Base-by-base conservation (phyloP, 345 rosid genomes). In the Orychophragmus violaceus region DNA sequence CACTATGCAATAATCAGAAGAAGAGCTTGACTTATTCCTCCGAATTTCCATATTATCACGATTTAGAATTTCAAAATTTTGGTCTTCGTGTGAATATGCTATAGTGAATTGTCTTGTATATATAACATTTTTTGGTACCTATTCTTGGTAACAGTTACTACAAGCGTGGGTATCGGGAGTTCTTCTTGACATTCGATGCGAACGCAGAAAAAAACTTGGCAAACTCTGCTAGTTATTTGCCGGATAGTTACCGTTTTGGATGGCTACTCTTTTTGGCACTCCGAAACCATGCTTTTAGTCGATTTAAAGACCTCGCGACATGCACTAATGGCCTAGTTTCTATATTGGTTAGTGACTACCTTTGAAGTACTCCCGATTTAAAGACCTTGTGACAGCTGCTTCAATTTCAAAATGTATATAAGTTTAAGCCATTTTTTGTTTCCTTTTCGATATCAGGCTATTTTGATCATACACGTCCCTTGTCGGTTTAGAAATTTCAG, bases 241-340 rank as follows among this genome's bases (percentile, higher is more conserved):
- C 80, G 4, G 81, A 86, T 56, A 86, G 82, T 65, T 81, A 85
- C 71, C 95, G 84, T n/a, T 90, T 94, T 57, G 99, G 97, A 63
- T 94, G 99, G 99, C 49, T 90, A 71, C 81, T 90, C 71, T 88
- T 94, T 83, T 75, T 90, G 85, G 96, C 89, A 6, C 96, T 94
- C 59, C 90, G 99, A 22, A 79, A 83, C 51, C 92, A 88, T 71
- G 92, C 85, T 9, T 86, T 87, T 70, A 79, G 96, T 71, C 84
- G 90, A 36, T 85, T 85, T 76, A 90, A 87, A 77, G 97, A 94
- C 77, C 82, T 94, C 22, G 90, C 87, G 70, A 86, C 96, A 35
- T 88, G 96, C 80, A 77, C 87, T 19, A 90, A 88, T 76, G 97
- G 95, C 66, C 74, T 90, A 76, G 90, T 88, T 60, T 88, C 96